Percentiles rank a stretch among this genome's conserved stretches.
Conservation (phyloP, 768 basidiomycete species). For the Leccinum arenicola region DNA sequence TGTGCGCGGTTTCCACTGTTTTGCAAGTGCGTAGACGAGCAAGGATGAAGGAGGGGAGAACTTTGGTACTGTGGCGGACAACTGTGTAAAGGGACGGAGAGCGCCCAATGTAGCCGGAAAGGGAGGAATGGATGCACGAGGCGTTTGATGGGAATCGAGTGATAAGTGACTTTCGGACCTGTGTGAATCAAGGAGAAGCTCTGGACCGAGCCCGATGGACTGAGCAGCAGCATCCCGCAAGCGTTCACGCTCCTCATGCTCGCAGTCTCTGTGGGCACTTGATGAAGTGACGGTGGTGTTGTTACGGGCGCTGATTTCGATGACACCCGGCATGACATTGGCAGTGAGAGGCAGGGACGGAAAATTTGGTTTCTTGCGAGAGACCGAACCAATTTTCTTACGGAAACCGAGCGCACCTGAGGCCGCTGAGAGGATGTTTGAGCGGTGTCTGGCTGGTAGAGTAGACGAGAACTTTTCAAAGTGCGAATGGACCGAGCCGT, state of each 20-base stretch:
- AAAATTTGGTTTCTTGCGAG: slow-evolving; percentile 38
- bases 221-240: slow-evolving; percentile 74
- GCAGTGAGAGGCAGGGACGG: slow-evolving; percentile 29
- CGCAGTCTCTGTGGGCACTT: slow-evolving; percentile 41
- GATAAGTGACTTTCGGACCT: slow-evolving; percentile 13
- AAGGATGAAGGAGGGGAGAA: slow-evolving; percentile 67
- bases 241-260: slow-evolving; percentile 73
- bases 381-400: slow-evolving; percentile 39
- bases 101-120: slow-evolving; percentile 60
- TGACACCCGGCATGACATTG: slow-evolving; percentile 61
- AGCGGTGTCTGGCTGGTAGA: slow-evolving; percentile 35
- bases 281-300: slow-evolving; percentile 17
- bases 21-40: slow-evolving; percentile 69
- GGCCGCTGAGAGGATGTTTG: slow-evolving; percentile 51
- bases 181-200: slow-evolving; percentile 41
- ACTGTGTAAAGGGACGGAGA: slow-evolving; percentile 51
- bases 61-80: slow-evolving; percentile 58
- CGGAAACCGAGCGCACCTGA: slow-evolving; percentile 48
- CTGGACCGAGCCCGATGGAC: slow-evolving; percentile 64
- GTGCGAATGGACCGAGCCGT: slow-evolving; percentile 10
- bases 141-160: slow-evolving; percentile 17
- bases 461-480: slow-evolving; percentile 5
- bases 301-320: slow-evolving; percentile 60
- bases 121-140: slow-evolving; percentile 36
- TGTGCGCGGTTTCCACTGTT: slow-evolving; percentile 66